Evolutionary conservation across 2,329 filamentous ascomycete genomes (phyloP).

Genomic region (Aspergillus pseudoterreus): DNA sequence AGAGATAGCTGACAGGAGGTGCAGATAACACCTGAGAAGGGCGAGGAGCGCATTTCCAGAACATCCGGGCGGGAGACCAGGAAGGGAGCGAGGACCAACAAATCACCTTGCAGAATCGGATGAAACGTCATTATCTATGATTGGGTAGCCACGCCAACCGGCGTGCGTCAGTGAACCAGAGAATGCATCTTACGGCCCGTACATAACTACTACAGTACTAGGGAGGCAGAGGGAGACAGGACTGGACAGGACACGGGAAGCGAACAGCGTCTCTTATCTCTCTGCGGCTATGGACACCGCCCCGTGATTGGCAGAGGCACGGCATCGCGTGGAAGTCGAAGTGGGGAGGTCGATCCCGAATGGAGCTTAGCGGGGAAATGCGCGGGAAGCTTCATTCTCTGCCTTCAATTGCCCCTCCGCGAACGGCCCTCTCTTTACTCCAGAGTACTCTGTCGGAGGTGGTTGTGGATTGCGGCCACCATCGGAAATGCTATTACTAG

Average conservation of each 20-base stretch:
- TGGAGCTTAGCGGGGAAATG: background rate
- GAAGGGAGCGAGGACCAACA: background rate
- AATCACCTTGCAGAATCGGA: background rate
- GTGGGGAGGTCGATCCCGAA: background rate
- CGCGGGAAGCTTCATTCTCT: background rate
- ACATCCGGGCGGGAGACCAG: background rate
- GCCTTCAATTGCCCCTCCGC: background rate
- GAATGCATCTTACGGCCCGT: too few relatives aligned
- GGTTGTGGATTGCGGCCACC: background rate
- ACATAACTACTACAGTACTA: too few relatives aligned
- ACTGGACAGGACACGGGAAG: background rate
- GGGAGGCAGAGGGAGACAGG: background rate
- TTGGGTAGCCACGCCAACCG: background rate
- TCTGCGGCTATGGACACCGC: background rate
- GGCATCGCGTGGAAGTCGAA: background rate
- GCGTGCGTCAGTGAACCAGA: background rate
- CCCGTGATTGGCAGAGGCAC: background rate
- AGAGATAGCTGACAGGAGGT: background rate
- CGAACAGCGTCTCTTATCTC: background rate
- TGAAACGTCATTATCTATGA: background rate
- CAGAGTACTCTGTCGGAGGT: background rate
- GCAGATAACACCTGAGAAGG: background rate
- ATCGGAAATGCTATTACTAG: background rate
- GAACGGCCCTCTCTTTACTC: background rate
- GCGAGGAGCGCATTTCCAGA: background rate